These are phyloP conservation scores for Spongispora temasekensis DNA, from an alignment of 1,284 basidiomycete genomes.

Conservation along the genomic window DNA sequence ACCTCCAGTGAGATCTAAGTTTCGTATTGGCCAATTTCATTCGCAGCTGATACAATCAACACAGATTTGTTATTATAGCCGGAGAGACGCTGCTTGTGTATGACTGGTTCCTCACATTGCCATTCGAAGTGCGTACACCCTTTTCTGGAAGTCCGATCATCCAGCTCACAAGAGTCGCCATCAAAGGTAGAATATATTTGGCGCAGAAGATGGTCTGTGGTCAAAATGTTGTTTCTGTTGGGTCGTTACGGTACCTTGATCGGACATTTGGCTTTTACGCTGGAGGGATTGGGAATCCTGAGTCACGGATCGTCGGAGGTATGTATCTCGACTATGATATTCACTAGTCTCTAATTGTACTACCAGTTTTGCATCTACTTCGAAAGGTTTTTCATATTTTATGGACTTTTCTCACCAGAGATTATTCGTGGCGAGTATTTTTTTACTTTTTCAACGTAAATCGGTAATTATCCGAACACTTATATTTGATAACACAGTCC, in stretches of 20 bases:
- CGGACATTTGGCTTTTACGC: not conserved
- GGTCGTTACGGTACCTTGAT: not conserved
- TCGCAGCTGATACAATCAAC: not conserved
- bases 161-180: too few relatives aligned
- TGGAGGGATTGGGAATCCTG: not conserved
- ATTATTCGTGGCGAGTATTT: too few relatives aligned
- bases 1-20: too few relatives aligned
- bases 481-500: slow-evolving; percentile 1
- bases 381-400: not conserved
- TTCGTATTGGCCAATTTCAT: too few relatives aligned
- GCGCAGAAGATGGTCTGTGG: not conserved
- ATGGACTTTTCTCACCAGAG: too few relatives aligned
- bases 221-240: not conserved
- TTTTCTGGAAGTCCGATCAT: too few relatives aligned
- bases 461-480: not conserved
- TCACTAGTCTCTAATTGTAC: too few relatives aligned
- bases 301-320: not conserved
- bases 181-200: not conserved
- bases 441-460: not conserved
- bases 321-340: too few relatives aligned
- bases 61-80: not conserved
- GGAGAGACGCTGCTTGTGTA: not conserved
- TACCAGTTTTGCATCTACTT: not conserved
- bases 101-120: not conserved
- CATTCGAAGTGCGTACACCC: not conserved